Conservation (phyloP, 768 basidiomycete species). For the Agaricus subrufescens region DNA sequence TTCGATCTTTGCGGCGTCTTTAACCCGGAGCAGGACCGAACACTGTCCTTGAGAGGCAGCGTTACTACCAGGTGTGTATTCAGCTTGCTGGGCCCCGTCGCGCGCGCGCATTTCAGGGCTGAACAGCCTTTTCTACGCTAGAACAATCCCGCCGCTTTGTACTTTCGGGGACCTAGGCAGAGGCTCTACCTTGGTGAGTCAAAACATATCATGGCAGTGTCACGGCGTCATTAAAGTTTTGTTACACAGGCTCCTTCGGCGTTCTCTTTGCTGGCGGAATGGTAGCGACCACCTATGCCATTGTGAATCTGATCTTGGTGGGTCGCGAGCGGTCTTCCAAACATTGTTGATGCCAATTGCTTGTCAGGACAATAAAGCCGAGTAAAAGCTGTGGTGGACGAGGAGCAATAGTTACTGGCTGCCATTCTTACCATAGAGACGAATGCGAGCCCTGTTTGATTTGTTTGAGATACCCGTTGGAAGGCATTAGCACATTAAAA, state of each 20-base stretch:
- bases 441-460: no score
- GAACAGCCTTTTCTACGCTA: conserved; percentile 13
- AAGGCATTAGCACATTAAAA: no score
- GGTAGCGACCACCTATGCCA: conserved; percentile 45
- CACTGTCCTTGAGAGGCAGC: conserved; percentile 61
- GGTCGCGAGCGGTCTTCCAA: conserved; percentile 31
- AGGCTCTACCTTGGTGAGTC: conserved; percentile 59
- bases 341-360: background rate
- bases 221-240: conserved; percentile 1
- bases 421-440: no score
- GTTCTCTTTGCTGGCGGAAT: conserved; percentile 51
- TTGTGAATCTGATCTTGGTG: conserved; percentile 43
- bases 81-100: conserved; percentile 6
- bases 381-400: no score
- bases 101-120: background rate
- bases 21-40: conserved; percentile 49
- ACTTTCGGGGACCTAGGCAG: conserved; percentile 58
- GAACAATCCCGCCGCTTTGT: conserved; percentile 48
- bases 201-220: background rate
- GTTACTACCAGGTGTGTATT: conserved; percentile 53
- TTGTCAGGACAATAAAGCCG: no score
- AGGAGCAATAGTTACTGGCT: no score
- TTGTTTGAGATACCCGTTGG: no score
- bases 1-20: conserved; percentile 7
- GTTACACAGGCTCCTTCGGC: conserved; percentile 46